A percentile compares a stretch with the other conserved stretches of the same genome.
Conservation (phyloP, 345 rosid genomes). For the Bruguiera sexangula region DNA sequence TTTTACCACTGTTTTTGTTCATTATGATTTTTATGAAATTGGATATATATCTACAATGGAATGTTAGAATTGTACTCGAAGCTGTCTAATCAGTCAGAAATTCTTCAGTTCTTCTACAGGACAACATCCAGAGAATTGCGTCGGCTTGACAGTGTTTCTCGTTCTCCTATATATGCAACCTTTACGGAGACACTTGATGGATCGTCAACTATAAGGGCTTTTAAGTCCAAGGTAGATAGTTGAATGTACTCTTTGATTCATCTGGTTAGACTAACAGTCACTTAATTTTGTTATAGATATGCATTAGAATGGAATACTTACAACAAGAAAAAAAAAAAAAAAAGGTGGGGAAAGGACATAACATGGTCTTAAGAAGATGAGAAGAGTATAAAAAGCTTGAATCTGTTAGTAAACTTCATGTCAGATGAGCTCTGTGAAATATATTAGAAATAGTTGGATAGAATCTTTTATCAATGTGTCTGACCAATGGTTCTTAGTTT, state of each 20-base stretch:
- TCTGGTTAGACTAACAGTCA: background rate
- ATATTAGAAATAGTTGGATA: no score
- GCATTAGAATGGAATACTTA: background rate
- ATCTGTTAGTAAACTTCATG: background rate
- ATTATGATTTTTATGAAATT: no score
- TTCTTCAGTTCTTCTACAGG: constrained; percentile 84
- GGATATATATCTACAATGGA: background rate
- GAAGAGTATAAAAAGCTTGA: background rate
- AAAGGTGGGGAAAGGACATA: background rate
- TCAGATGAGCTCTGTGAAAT: background rate
- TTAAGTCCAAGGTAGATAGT: constrained; percentile 62
- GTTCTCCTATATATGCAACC: constrained; percentile 86
- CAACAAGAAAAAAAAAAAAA: background rate
- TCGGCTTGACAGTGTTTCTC: constrained; percentile 88
- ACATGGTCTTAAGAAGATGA: background rate
- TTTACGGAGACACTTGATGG: constrained; percentile 91
- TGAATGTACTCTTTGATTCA: constrained; percentile 2
- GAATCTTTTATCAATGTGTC: background rate
- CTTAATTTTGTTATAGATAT: background rate
- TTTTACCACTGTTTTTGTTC: no score
- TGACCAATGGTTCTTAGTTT: background rate
- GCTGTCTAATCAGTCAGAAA: constrained; percentile 21
- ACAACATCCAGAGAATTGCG: constrained; percentile 93
- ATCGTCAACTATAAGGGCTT: constrained; percentile 87
- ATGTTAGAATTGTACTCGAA: background rate